Base-by-base conservation (phyloP, 1,284 basidiomycete species). In the Ganoderma sinense region DNA sequence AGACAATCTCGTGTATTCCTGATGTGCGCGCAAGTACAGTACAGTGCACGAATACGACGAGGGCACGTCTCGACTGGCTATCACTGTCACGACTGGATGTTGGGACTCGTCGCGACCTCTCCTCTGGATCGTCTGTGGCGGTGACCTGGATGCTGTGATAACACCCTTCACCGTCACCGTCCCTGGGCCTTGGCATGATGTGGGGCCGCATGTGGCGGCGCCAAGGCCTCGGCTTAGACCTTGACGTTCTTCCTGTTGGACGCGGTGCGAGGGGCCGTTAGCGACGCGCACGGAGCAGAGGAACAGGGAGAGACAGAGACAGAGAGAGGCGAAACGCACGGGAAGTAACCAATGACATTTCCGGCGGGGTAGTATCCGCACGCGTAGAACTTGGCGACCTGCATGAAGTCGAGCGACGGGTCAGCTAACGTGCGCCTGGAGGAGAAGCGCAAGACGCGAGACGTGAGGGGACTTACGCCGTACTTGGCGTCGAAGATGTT, bases 301-400 rank as follows among this genome's bases (percentile, higher is more conserved):
- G 1, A 48, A 23, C 0, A 6, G 7, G 45, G 7, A 2, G 45
- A n/a, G 7, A 20, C 20, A n/a, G n/a, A n/a, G n/a, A n/a, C n/a
- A n/a, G n/a, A n/a, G n/a, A n/a, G 33, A 33, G 33, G 7, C 33
- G 36, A 36, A 10, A 87, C 89, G 76, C 79, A 91, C 90, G 78
- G 80, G 75, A 91, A 92, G 71, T 85, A 73, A 53, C 90, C 90
- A 43, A 85, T 84, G 73, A 92, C 81, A 78, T 93, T 93, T 39
- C 91, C 91, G 64, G 85, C 83, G 10, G 85, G 83, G 51, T 78
- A 85, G 77, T 93, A 93, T 80, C 92, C 90, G 81, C 91, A 93
- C 36, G 91, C 90, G 75, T 84, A 87, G 78, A 80, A 92, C 68
- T 86, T 84, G 20, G 89, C 87, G 69, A 78, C 74, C 89, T n/a